These are phyloP conservation scores for Neurospora hispaniola DNA, from an alignment of 495 filamentous ascomycete species.

Conservation along the genomic window DNA sequence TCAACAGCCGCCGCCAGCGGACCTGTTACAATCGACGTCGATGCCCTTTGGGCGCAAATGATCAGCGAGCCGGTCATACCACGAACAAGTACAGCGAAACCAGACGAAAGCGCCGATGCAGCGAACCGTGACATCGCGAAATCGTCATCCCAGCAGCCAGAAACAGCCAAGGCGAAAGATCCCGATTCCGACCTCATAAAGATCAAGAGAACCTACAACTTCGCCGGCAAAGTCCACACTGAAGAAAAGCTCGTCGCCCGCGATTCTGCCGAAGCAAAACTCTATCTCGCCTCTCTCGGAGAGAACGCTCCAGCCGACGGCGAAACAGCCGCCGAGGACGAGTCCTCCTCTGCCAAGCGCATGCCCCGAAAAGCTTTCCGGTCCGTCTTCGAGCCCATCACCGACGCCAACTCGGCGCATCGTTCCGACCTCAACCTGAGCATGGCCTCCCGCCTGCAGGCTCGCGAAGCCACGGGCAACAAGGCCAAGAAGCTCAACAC, in stretches of 20 bases:
- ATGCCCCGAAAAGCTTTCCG: slow-evolving; percentile 60
- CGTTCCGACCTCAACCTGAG: slow-evolving; percentile 43
- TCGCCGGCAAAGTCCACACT: slow-evolving; percentile 76
- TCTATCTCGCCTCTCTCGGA: slow-evolving; percentile 54
- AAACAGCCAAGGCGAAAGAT: slow-evolving; percentile 6
- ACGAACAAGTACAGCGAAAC: neutral
- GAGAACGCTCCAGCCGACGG: slow-evolving; percentile 12
- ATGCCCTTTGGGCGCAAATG: slow-evolving; percentile 80
- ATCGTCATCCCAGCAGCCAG: slow-evolving; percentile 12
- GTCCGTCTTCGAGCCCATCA: slow-evolving; percentile 72
- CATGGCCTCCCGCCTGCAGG: slow-evolving; percentile 26
- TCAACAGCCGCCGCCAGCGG: slow-evolving; percentile 51
- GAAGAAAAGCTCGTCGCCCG: slow-evolving; percentile 72
- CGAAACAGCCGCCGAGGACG: slow-evolving; percentile 13
- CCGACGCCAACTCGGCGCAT: slow-evolving; percentile 27
- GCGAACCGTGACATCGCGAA: slow-evolving; percentile 9
- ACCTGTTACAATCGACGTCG: slow-evolving; percentile 78
- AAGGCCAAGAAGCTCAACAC: slow-evolving; percentile 84
- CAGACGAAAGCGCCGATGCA: slow-evolving; percentile 2
- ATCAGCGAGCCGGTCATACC: slow-evolving; percentile 28
- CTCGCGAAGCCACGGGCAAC: slow-evolving; percentile 29
- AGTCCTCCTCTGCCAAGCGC: slow-evolving; percentile 29
- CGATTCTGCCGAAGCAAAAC: slow-evolving; percentile 69
- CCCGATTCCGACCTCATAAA: slow-evolving; percentile 46
- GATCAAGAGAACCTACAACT: slow-evolving; percentile 82